Conservation (phyloP, 495 filamentous ascomycete species). For the Lasiosphaeria hispida region DNA sequence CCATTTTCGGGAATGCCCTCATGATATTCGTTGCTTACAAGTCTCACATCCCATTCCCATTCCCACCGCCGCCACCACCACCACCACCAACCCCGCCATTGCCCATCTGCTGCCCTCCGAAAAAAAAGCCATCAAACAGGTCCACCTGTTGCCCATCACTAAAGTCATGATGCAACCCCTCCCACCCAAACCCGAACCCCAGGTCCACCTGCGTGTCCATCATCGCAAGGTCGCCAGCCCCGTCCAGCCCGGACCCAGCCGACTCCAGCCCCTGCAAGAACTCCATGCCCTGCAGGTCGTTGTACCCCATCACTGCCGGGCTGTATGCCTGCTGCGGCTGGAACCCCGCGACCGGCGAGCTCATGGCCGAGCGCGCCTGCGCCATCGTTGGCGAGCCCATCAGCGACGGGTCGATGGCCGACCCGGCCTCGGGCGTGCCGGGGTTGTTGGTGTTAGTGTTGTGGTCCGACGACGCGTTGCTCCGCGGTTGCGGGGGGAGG, state of each 20-base stretch:
- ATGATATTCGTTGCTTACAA: background rate
- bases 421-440: conserved; percentile 34
- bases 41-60: background rate
- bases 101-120: conserved; percentile 56
- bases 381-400: conserved; percentile 38
- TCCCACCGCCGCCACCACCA: conserved; percentile 1
- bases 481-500: conserved; percentile 32
- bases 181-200: conserved; percentile 69
- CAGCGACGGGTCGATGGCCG: conserved; percentile 45
- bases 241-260: conserved; percentile 12
- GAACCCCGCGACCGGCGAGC: conserved; percentile 26
- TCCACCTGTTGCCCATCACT: conserved; percentile 76
- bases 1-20: too few species aligned
- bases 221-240: conserved; percentile 25
- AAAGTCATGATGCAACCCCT: conserved; percentile 75
- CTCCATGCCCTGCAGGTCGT: conserved; percentile 46
- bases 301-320: conserved; percentile 29
- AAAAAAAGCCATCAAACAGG: conserved; percentile 90
- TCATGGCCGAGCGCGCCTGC: conserved; percentile 19
- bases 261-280: conserved; percentile 38
- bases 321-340: conserved; percentile 20
- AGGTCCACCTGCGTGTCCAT: conserved; percentile 57
- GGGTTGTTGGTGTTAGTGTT: conserved; percentile 13
- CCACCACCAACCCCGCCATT: conserved; percentile 8
- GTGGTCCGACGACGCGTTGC: conserved; percentile 26